These are phyloP conservation scores for Trifolium fragiferum DNA, from an alignment of 306 rosid species.

Conservation along the genomic window DNA sequence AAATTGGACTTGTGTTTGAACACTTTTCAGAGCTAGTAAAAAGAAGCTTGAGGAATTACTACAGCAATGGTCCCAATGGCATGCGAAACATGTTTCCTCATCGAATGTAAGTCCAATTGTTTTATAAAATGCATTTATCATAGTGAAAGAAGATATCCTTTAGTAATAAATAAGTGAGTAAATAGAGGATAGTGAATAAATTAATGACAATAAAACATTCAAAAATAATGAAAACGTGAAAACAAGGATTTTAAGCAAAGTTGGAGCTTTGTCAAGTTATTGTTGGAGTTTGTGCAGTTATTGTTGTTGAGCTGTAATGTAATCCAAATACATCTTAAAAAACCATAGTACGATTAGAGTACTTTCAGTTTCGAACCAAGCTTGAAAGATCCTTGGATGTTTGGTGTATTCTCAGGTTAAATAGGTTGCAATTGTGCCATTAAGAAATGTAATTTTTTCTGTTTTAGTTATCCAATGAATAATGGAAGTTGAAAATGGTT, in stretches of 20 bases:
- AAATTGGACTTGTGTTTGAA: conserved; percentile 26
- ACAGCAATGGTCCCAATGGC: conserved; percentile 97
- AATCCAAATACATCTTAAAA: background rate
- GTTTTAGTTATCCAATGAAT: conserved; percentile 35
- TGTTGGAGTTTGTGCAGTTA: conserved; percentile 5
- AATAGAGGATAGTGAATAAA: conserved; percentile 14
- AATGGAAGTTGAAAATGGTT: conserved; percentile 29
- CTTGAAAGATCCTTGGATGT: conserved; percentile 29
- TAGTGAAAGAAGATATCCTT: conserved; percentile 9
- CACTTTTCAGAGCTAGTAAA: conserved; percentile 74
- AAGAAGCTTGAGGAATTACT: conserved; percentile 84
- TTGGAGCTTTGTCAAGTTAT: background rate
- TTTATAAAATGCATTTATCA: background rate
- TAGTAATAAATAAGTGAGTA: conserved; percentile 3
- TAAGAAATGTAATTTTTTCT: background rate
- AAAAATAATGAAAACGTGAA: background rate
- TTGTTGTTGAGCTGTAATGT: conserved; percentile 27
- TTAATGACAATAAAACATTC: conserved; percentile 26
- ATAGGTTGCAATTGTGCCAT: conserved; percentile 26
- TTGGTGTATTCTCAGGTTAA: conserved; percentile 26
- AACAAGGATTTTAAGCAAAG: conserved; percentile 10
- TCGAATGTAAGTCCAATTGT: conserved; percentile 60
- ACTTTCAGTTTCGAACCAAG: too few species aligned
- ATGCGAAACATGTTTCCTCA: conserved; percentile 58
- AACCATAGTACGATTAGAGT: too few species aligned